phyloP scores from a whole-genome alignment of 306 rosid genomes.

The Lupinus albus region DNA sequence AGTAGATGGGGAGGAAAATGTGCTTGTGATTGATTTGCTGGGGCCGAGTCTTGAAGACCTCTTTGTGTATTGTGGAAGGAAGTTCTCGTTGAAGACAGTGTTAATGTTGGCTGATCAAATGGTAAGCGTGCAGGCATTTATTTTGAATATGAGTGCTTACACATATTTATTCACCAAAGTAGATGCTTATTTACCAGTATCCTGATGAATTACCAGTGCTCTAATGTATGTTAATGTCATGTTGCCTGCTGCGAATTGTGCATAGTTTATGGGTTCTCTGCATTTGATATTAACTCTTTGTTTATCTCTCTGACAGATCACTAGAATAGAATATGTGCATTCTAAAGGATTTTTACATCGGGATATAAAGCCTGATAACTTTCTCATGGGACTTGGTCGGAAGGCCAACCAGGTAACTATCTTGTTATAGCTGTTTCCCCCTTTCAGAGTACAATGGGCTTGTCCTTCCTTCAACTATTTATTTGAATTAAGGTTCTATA shows the following conservation, averaged over 20 bases:
- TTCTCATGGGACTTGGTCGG: slow-evolving; percentile 98
- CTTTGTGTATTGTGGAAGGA: slow-evolving; percentile 63
- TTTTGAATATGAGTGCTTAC: not conserved
- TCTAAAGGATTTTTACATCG: slow-evolving; percentile 94
- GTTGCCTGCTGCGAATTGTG: not conserved
- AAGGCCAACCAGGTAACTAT: slow-evolving; percentile 87
- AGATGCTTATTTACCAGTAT: not conserved
- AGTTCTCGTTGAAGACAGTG: slow-evolving; percentile 59
- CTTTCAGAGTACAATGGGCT: not conserved
- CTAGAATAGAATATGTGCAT: slow-evolving; percentile 86
- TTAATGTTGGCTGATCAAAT: slow-evolving; percentile 65
- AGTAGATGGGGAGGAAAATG: slow-evolving; percentile 54
- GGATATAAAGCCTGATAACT: slow-evolving; percentile 96
- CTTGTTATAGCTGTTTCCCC: slow-evolving; percentile 28
- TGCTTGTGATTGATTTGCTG: slow-evolving; percentile 57
- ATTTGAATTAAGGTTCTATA: not conserved
- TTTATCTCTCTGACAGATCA: slow-evolving; percentile 51
- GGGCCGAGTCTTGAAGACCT: slow-evolving; percentile 69
- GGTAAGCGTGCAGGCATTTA: slow-evolving; percentile 38
- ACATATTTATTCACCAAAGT: slow-evolving; percentile 24
- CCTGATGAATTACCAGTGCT: not conserved
- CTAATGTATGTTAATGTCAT: not conserved
- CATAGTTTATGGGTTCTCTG: not conserved
- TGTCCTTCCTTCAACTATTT: slow-evolving; percentile 25
- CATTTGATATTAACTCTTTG: not conserved